These are phyloP conservation scores for Lactarius hengduanensis DNA, from an alignment of 768 basidiomycete genomes.

Conservation along the genomic window DNA sequence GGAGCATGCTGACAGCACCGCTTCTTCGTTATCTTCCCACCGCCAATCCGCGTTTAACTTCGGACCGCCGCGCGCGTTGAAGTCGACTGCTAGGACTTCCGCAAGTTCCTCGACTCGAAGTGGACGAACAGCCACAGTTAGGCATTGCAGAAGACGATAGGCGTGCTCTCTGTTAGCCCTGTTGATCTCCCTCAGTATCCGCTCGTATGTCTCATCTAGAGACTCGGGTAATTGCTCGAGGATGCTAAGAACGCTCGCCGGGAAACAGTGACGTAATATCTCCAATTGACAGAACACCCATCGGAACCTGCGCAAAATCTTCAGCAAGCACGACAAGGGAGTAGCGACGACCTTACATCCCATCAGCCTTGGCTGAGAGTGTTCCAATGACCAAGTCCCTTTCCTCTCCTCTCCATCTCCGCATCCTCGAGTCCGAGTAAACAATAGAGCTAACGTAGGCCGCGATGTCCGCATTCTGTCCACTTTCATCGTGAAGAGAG, in stretches of 20 bases:
- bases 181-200: background rate
- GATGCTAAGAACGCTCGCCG: background rate
- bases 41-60: background rate
- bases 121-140: too few relatives aligned
- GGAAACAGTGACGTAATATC: background rate
- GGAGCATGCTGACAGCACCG: background rate
- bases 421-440: background rate
- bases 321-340: background rate
- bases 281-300: conserved; percentile 4
- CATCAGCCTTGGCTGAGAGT: background rate
- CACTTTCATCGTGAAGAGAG: background rate
- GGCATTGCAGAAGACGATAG: background rate
- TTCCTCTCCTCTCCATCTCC: background rate
- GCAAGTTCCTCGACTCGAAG: conserved; percentile 7
- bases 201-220: conserved; percentile 6
- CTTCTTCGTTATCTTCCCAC: background rate
- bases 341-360: background rate
- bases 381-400: too few relatives aligned
- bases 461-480: background rate
- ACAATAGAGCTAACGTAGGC: background rate
- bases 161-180: background rate
- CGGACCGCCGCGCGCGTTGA: background rate
- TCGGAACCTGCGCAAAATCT: background rate
- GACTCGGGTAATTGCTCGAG: background rate
- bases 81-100: background rate